These are phyloP conservation scores for Ramaria sp. DNA, from an alignment of 768 basidiomycete genomes.

Conservation along the genomic window DNA sequence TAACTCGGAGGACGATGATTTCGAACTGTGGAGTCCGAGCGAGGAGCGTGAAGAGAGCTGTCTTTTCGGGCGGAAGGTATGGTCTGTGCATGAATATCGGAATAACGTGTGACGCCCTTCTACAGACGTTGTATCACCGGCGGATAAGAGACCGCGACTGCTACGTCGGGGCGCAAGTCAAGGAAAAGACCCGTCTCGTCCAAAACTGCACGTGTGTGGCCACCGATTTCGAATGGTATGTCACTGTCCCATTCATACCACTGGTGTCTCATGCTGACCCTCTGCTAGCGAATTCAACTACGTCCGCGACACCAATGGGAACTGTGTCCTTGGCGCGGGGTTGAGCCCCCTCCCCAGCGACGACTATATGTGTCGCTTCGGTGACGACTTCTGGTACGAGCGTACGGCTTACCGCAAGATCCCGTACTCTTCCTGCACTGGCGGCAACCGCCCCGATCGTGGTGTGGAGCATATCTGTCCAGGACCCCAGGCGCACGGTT, in stretches of 20 bases:
- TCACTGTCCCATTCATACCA: background rate
- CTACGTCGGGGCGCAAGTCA: slow-evolving; percentile 64
- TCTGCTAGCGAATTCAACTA: slow-evolving; percentile 83
- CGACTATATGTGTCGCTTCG: slow-evolving; percentile 26
- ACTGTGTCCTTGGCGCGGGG: slow-evolving; percentile 72
- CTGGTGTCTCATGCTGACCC: background rate
- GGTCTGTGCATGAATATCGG: slow-evolving; percentile 3
- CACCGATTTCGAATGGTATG: slow-evolving; percentile 92
- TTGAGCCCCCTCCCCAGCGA: slow-evolving; percentile 53
- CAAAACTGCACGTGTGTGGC: slow-evolving; percentile 62
- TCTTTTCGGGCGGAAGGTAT: slow-evolving; percentile 83
- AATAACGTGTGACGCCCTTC: background rate
- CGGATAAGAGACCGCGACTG: slow-evolving; percentile 73
- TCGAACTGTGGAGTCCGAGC: slow-evolving; percentile 94
- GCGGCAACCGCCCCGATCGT: slow-evolving; percentile 66
- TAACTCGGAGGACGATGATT: slow-evolving; percentile 79
- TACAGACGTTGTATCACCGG: slow-evolving; percentile 83
- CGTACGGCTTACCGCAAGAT: slow-evolving; percentile 88
- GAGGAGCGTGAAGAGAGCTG: slow-evolving; percentile 81
- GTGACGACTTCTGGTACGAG: slow-evolving; percentile 80
- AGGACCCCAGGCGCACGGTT: slow-evolving; percentile 60
- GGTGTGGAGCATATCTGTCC: slow-evolving; percentile 73
- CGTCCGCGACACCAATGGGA: slow-evolving; percentile 50
- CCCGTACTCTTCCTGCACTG: slow-evolving; percentile 79
- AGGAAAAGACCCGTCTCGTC: slow-evolving; percentile 40